Evolutionary conservation across 2,329 filamentous ascomycete species (phyloP).

Genomic region (Claviceps sp.): DNA sequence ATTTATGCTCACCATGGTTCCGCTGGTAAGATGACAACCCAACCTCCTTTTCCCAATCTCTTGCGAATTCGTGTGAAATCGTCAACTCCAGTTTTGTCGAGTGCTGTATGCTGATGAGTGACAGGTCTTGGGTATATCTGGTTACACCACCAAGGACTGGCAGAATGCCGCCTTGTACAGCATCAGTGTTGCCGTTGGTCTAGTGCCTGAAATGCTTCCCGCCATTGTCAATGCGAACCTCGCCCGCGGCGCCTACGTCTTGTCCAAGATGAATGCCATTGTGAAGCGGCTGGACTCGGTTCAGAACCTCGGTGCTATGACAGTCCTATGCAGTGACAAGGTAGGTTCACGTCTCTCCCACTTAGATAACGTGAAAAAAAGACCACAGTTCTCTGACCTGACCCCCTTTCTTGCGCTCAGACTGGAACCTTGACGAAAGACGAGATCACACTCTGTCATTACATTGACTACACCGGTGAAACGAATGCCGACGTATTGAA

Average conservation of each 20-base stretch:
- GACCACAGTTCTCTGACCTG: neutral
- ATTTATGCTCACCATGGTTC: constrained; percentile 18
- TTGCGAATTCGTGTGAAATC: neutral
- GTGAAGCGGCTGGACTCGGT: constrained; percentile 20
- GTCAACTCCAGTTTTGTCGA: too few species aligned
- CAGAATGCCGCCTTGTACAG: constrained; percentile 15
- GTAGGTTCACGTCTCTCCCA: constrained; percentile 2
- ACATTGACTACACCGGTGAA: constrained; percentile 10
- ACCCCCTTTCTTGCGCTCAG: neutral
- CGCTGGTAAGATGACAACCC: constrained; percentile 11
- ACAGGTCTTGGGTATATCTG: constrained; percentile 14
- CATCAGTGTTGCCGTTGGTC: constrained; percentile 17
- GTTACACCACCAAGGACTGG: constrained; percentile 14
- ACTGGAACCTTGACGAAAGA: constrained; percentile 18
- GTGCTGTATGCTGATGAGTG: neutral
- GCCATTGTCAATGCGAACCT: constrained; percentile 18
- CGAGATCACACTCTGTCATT: constrained; percentile 14
- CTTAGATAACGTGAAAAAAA: neutral
- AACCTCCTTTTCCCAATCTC: too few species aligned
- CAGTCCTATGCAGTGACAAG: constrained; percentile 18
- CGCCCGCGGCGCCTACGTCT: constrained; percentile 14
- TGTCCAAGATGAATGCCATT: constrained; percentile 22
- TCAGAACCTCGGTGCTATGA: constrained; percentile 18
- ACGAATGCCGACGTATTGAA: constrained; percentile 12
- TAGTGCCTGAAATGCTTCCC: constrained; percentile 18